These are phyloP conservation scores for Colletotrichum costaricense DNA, from an alignment of 2,329 filamentous ascomycete genomes.

Conservation along the genomic window DNA sequence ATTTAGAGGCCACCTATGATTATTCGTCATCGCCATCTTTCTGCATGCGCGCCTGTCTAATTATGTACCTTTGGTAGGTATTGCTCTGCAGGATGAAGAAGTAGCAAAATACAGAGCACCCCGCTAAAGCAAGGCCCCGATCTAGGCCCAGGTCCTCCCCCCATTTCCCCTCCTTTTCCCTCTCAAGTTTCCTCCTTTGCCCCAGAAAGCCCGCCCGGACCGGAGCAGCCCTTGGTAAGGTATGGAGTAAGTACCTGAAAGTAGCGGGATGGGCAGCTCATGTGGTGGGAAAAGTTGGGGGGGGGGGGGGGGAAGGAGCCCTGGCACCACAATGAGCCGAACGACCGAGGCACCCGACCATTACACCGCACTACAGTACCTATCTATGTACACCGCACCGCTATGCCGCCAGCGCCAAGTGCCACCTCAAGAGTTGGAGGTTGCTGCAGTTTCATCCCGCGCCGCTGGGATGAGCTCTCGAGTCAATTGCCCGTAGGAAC, in stretches of 20 bases:
- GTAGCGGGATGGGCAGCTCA: too few relatives aligned
- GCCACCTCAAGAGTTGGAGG: neutral
- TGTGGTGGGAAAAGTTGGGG: too few relatives aligned
- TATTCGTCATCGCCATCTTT: too few relatives aligned
- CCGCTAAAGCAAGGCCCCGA: neutral
- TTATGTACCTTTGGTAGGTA: too few relatives aligned
- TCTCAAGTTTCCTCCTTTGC: neutral
- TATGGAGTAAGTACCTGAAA: neutral
- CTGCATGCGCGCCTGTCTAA: neutral
- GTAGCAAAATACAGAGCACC: neutral
- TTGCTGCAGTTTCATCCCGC: conserved; percentile 7
- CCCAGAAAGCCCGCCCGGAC: neutral
- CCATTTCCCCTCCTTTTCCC: neutral
- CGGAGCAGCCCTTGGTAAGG: neutral
- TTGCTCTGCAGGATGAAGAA: too few relatives aligned
- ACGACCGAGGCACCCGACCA: conserved; percentile 32
- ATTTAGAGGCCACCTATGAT: too few relatives aligned
- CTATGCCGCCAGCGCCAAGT: neutral
- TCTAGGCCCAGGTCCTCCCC: neutral
- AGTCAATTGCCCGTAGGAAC: neutral
- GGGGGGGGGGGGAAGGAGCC: too few relatives aligned
- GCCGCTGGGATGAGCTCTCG: conserved; percentile 21
- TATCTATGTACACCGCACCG: neutral
- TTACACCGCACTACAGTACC: too few relatives aligned
- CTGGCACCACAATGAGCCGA: conserved; percentile 31